These are phyloP conservation scores for Talaromyces sp. DNA, from an alignment of 2,329 filamentous ascomycete species.

Conservation along the genomic window DNA sequence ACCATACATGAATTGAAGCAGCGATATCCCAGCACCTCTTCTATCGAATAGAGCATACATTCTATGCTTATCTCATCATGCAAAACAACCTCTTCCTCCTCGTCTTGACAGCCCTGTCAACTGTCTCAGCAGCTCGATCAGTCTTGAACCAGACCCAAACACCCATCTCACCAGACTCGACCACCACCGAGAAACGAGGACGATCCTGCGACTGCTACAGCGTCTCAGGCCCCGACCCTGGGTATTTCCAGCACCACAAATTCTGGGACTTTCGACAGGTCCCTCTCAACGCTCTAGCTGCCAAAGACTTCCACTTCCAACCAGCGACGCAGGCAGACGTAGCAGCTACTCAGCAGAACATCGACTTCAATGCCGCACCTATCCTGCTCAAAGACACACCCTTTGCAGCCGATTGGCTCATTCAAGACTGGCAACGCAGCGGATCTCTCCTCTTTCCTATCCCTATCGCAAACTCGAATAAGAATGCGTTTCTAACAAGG, in stretches of 20 bases:
- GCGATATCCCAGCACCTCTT: background rate
- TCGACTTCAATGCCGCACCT: conserved; percentile 20
- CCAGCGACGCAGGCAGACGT: conserved; percentile 17
- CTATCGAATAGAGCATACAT: background rate
- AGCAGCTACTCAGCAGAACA: conserved; percentile 7
- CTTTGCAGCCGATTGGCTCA: conserved; percentile 39
- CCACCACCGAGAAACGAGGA: background rate
- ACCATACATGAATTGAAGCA: background rate
- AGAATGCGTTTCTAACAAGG: conserved; percentile 46
- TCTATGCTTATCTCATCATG: conserved; percentile 10
- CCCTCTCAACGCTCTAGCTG: conserved; percentile 25
- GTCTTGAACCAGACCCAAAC: background rate
- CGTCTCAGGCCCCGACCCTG: conserved; percentile 40
- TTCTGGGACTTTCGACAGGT: conserved; percentile 52
- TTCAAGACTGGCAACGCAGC: conserved; percentile 46
- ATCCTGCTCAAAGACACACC: conserved; percentile 31
- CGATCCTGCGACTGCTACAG: conserved; percentile 48
- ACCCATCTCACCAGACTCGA: background rate
- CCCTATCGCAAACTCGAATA: conserved; percentile 44
- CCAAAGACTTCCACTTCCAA: conserved; percentile 24
- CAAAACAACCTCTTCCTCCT: background rate
- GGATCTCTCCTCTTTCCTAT: conserved; percentile 37
- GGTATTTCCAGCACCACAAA: conserved; percentile 51
- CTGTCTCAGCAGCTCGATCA: conserved; percentile 1
- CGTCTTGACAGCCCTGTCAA: background rate